Evolutionary conservation across 1,284 basidiomycete genomes (phyloP).

Genomic region (Coniferiporia sulphurascens): DNA sequence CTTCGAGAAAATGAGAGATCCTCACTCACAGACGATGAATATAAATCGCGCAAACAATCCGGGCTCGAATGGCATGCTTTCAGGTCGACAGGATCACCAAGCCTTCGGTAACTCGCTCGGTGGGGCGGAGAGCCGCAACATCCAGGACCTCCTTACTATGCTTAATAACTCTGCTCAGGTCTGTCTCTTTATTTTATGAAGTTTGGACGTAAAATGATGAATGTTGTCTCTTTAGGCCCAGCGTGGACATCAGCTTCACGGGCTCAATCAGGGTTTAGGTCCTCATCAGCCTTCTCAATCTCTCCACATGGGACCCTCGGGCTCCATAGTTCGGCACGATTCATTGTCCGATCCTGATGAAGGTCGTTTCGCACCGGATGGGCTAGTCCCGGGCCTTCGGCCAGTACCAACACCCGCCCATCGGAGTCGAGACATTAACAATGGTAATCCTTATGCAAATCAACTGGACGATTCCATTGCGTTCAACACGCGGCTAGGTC

Average conservation of each 20-base stretch:
- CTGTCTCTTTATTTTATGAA: slow-evolving; percentile 18
- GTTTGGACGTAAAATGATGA: background rate
- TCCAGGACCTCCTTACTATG: slow-evolving; percentile 76
- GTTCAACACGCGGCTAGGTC: slow-evolving; percentile 43
- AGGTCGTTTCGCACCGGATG: slow-evolving; percentile 73
- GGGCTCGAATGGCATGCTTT: background rate
- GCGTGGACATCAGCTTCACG: slow-evolving; percentile 30
- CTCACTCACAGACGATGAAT: background rate
- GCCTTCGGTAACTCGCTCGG: slow-evolving; percentile 33
- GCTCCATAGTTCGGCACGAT: slow-evolving; percentile 44
- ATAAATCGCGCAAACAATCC: background rate
- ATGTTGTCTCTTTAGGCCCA: slow-evolving; percentile 26
- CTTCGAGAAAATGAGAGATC: slow-evolving; percentile 15
- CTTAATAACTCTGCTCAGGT: slow-evolving; percentile 63
- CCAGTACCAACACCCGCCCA: slow-evolving; percentile 46
- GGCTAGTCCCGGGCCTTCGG: slow-evolving; percentile 76
- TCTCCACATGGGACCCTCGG: slow-evolving; percentile 9
- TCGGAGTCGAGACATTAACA: slow-evolving; percentile 51
- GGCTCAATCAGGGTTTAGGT: slow-evolving; percentile 27
- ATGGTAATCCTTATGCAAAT: slow-evolving; percentile 48
- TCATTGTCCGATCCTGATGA: slow-evolving; percentile 69
- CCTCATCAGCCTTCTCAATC: slow-evolving; percentile 27
- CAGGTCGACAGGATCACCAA: slow-evolving; percentile 36
- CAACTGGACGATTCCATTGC: slow-evolving; percentile 49
- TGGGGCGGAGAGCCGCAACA: slow-evolving; percentile 47